Evolutionary conservation across 2,329 filamentous ascomycete species (phyloP).

Genomic region (Ophiostoma pallidulum): DNA sequence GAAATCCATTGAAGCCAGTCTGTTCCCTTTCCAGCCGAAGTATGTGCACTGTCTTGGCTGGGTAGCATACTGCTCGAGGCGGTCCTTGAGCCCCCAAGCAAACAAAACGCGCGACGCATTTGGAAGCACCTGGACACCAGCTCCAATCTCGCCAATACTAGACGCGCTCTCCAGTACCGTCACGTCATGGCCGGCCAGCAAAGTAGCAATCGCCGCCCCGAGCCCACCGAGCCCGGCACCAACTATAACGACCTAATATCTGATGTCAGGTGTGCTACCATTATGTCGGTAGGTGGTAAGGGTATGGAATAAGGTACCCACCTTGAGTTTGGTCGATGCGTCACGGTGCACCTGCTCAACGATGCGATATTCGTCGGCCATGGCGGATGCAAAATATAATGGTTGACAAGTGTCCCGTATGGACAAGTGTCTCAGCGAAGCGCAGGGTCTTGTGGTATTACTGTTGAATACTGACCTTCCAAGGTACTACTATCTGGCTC

Average conservation of each 20-base stretch:
- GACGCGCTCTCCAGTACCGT: conserved; percentile 11
- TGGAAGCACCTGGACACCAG: conserved; percentile 21
- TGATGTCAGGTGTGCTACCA: too few species aligned
- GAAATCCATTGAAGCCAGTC: conserved; percentile 13
- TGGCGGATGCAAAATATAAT: too few species aligned
- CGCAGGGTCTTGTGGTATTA: too few species aligned
- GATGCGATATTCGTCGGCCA: too few species aligned
- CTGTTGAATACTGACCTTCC: too few species aligned
- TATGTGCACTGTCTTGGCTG: conserved; percentile 12
- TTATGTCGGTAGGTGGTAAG: too few species aligned
- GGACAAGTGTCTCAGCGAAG: too few species aligned
- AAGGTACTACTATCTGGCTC: too few species aligned
- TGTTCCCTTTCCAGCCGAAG: conserved; percentile 15
- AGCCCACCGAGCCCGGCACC: conserved; percentile 16
- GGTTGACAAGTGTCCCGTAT: too few species aligned
- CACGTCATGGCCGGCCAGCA: conserved; percentile 14
- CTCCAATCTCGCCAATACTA: conserved; percentile 13
- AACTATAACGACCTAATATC: conserved; percentile 17
- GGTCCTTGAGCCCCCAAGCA: conserved; percentile 21
- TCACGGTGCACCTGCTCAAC: too few species aligned
- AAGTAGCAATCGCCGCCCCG: conserved; percentile 12
- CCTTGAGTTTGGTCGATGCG: too few species aligned
- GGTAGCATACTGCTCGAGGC: conserved; percentile 10
- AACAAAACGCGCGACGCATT: conserved; percentile 24
- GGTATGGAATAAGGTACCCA: too few species aligned